Evolutionary conservation across 1,139 yeast genomes (phyloP), one percentile per base, ranked within the genome.

Genomic region (Yamadazyma triangularis): DNA sequence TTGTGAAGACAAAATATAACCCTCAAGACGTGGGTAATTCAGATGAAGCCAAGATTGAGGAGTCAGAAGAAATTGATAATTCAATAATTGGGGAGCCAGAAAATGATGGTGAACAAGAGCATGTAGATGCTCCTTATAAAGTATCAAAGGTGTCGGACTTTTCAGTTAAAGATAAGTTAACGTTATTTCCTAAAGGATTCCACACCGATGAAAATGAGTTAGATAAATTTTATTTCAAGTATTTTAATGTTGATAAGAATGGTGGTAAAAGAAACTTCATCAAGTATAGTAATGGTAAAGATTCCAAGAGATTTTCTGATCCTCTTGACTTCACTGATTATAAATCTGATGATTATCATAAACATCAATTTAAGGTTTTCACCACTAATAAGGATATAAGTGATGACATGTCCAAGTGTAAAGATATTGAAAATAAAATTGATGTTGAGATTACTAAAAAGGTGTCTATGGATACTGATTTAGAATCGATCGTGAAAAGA

Each of bases 171-270:
- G 34, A 35, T 11, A 33, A 30, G 13, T 29, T 45, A 10, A 34
- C 40, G 8, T 27, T 46, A 9, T 46, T 44, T 27, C 50, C 50
- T 10, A 37, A 41, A 13, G 23, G 25, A 12, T 45, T 46, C 32
- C 39, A 43, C 3, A 22, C 29, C 4, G 23, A 21, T 2, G 33
- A 36, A 9, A 24, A 25, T 3, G 16, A 34, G 4, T 26, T 42
- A n/a, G n/a, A 19, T 4, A 28, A 27, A 9, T 38, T 38, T 13
- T 41, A 39, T 27, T 20, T 20, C 20, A 25, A 34, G 4, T 12
- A 23, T 8, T 36, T 41, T 15, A 23, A 23, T 8, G 13, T n/a
- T 14, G 8, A n/a, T 4, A 18, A 24, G 11, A 25, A 19, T n/a
- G 9, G 26, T n/a, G 29, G 31, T 19, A 8, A 20, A n/a, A 20